These are phyloP conservation scores for Drechslerella dactyloides DNA, from an alignment of 2,329 filamentous ascomycete genomes.

Conservation along the genomic window DNA sequence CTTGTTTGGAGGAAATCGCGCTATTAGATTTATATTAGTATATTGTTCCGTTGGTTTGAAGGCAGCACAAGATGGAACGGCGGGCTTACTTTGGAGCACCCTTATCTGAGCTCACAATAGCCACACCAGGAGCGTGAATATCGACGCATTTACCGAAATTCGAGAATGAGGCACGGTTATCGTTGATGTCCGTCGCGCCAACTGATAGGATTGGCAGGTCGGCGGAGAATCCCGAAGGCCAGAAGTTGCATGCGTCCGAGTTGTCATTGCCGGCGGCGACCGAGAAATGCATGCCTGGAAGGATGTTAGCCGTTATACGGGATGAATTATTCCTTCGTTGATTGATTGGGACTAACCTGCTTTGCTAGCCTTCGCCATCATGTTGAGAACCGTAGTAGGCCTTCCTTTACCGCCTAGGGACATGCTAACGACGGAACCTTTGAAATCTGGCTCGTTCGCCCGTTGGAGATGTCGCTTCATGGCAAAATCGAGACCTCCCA, in stretches of 20 bases:
- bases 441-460: conserved; percentile 57
- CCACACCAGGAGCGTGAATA: conserved; percentile 66
- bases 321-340: background rate
- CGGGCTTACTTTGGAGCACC: conserved; percentile 31
- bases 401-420: conserved; percentile 63
- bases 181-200: conserved; percentile 58
- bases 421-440: conserved; percentile 64
- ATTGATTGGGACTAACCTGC: conserved; percentile 52
- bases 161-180: conserved; percentile 58
- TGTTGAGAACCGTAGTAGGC: conserved; percentile 62
- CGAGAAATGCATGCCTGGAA: conserved; percentile 57
- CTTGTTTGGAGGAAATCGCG: conserved; percentile 62
- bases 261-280: conserved; percentile 60
- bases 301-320: background rate
- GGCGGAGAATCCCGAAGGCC: conserved; percentile 58
- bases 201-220: conserved; percentile 59
- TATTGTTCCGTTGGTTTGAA: background rate
- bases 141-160: conserved; percentile 64
- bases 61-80: background rate
- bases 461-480: conserved; percentile 60
- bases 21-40: conserved; percentile 54
- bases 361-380: conserved; percentile 61
- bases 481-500: conserved; percentile 59
- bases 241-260: conserved; percentile 51
- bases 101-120: conserved; percentile 63